A percentile compares a stretch with the other conserved stretches of the same genome.
Conservation (phyloP, 306 rosid species). For the Trichosanthes cucumerina region DNA sequence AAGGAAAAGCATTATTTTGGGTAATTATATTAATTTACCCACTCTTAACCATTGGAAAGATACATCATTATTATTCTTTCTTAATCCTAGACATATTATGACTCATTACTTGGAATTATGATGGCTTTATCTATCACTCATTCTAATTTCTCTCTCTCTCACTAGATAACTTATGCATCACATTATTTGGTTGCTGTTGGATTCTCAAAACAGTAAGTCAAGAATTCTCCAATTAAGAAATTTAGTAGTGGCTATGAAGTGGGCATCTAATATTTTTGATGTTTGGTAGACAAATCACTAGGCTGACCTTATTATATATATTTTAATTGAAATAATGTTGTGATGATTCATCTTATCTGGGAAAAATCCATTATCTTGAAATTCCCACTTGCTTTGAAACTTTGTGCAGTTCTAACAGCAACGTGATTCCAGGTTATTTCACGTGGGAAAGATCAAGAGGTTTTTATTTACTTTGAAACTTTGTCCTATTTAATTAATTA, state of each 20-base stretch:
- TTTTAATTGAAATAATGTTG: not conserved
- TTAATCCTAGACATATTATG: conserved; percentile 25
- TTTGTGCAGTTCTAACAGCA: not conserved
- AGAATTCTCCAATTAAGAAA: not conserved
- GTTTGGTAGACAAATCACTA: not conserved
- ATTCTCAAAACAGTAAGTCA: not conserved
- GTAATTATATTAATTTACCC: conserved; percentile 20
- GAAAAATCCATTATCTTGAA: not conserved
- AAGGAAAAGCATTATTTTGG: conserved; percentile 43
- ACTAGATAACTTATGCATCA: not conserved
- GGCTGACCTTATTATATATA: not conserved
- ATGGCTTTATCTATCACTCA: not conserved
- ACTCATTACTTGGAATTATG: not conserved
- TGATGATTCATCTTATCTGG: not conserved
- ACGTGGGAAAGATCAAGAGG: not conserved
- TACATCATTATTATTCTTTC: conserved; percentile 39
- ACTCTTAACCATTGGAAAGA: conserved; percentile 27
- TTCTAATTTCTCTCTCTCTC: not conserved
- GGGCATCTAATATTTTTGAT: not conserved
- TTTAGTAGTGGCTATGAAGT: not conserved
- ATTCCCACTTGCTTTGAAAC: not conserved
- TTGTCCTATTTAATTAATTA: too few species aligned
- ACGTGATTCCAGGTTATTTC: not conserved
- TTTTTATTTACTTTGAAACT: not conserved
- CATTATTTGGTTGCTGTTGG: not conserved